These are phyloP conservation scores for Talaromyces sp. DNA, from an alignment of 2,329 filamentous ascomycete species.

Conservation along the genomic window DNA sequence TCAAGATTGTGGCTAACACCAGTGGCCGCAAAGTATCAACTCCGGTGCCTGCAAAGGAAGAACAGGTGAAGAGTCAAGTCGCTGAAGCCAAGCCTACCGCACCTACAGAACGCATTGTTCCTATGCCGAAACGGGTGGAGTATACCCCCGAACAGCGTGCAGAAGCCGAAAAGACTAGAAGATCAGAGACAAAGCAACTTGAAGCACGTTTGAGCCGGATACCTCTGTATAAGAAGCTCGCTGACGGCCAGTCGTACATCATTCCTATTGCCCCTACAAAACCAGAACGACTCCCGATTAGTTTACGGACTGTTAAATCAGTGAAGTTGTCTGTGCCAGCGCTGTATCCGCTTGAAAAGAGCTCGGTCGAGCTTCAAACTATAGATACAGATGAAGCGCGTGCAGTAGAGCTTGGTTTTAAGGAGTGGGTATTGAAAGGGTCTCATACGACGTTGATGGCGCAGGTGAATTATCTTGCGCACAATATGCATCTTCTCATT, in stretches of 20 bases:
- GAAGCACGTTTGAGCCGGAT: constrained; percentile 68
- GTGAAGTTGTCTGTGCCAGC: constrained; percentile 65
- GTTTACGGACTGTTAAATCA: constrained; percentile 58
- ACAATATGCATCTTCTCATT: constrained; percentile 64
- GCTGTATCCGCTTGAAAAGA: constrained; percentile 65
- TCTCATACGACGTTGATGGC: constrained; percentile 62
- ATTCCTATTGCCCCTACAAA: constrained; percentile 64
- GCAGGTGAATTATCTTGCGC: constrained; percentile 68
- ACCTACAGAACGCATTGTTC: background rate
- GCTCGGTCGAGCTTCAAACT: constrained; percentile 61
- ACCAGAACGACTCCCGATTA: constrained; percentile 54
- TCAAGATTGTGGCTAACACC: constrained; percentile 62
- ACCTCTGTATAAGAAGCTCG: constrained; percentile 61
- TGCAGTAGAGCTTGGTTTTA: constrained; percentile 61
- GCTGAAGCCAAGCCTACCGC: background rate
- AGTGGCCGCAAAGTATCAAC: constrained; percentile 32
- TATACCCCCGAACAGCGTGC: constrained; percentile 57
- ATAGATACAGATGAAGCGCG: constrained; percentile 57
- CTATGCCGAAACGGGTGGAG: constrained; percentile 21
- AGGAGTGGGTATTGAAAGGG: constrained; percentile 52
- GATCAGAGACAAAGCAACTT: constrained; percentile 64
- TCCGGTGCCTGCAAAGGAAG: constrained; percentile 3
- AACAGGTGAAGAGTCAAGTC: background rate
- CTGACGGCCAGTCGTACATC: constrained; percentile 65
- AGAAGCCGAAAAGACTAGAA: constrained; percentile 58